Conservation (phyloP, 2,329 filamentous ascomycete genomes). For the Amesomyces nigricolor region DNA sequence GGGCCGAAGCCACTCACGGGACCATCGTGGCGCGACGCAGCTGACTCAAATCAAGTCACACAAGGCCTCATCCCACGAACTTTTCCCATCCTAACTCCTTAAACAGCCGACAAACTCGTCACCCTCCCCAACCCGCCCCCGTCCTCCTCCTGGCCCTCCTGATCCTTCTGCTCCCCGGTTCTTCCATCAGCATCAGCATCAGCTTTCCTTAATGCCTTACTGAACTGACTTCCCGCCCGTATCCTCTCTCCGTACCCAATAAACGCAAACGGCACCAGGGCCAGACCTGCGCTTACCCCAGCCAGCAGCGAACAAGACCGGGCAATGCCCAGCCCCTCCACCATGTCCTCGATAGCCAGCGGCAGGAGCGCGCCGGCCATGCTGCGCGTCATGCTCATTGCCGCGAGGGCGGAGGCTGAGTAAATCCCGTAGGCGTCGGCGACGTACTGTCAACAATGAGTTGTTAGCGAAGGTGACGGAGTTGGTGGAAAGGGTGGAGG, state of each 20-base stretch:
- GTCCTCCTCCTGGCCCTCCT: constrained; percentile 38
- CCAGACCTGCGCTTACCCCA: constrained; percentile 41
- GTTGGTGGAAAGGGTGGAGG: not conserved
- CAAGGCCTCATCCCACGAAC: too few relatives aligned
- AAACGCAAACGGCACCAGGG: constrained; percentile 47
- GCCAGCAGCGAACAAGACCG: constrained; percentile 45
- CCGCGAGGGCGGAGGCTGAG: constrained; percentile 28
- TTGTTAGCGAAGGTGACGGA: too few relatives aligned
- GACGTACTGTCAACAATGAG: constrained; percentile 16
- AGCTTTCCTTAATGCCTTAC: constrained; percentile 29
- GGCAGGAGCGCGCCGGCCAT: constrained; percentile 27
- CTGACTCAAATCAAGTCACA: too few relatives aligned
- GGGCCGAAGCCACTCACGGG: too few relatives aligned
- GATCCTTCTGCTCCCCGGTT: too few relatives aligned
- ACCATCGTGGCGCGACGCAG: too few relatives aligned
- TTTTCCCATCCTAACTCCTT: not conserved
- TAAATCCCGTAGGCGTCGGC: constrained; percentile 28
- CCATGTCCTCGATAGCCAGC: constrained; percentile 26
- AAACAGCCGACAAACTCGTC: constrained; percentile 23
- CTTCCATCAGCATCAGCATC: too few relatives aligned
- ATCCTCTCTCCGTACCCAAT: constrained; percentile 40
- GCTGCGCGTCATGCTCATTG: constrained; percentile 25
- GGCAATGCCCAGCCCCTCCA: constrained; percentile 26
- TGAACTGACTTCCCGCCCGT: constrained; percentile 34
- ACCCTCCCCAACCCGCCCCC: constrained; percentile 26